Conservation (phyloP, 257 asterid genomes). For the Forsythia suspensa region DNA sequence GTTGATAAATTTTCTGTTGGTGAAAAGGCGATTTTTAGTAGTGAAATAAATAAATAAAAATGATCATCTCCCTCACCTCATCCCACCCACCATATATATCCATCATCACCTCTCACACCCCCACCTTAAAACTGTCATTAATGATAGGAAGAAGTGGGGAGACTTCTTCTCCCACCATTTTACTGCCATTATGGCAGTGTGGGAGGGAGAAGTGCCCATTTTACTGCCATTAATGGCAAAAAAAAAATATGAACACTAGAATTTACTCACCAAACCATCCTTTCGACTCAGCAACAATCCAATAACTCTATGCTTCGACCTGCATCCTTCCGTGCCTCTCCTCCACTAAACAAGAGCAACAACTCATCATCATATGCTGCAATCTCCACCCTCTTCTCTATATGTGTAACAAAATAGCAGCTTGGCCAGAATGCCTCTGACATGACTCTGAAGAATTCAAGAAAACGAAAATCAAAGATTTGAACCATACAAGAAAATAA, state of each 20-base stretch:
- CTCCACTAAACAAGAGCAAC: conserved; percentile 88
- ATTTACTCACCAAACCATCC: conserved; percentile 89
- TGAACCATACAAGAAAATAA: background rate
- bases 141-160: too few relatives aligned
- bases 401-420: conserved; percentile 82
- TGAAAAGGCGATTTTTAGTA: too few relatives aligned
- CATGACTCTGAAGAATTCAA: conserved; percentile 59
- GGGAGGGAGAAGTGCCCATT: too few relatives aligned
- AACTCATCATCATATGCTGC: conserved; percentile 61
- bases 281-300: conserved; percentile 88
- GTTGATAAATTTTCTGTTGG: too few relatives aligned
- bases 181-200: too few relatives aligned
- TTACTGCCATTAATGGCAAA: background rate
- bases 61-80: too few relatives aligned
- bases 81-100: too few relatives aligned
- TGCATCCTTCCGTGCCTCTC: conserved; percentile 93
- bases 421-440: conserved; percentile 95
- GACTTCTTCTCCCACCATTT: too few relatives aligned
- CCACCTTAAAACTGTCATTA: too few relatives aligned
- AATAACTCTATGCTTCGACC: conserved; percentile 99
- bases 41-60: too few relatives aligned
- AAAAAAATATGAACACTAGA: background rate
- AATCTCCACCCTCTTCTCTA: conserved; percentile 75
- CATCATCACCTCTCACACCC: too few relatives aligned
- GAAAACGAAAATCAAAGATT: background rate